Percentiles rank a stretch among this genome's conserved stretches.
Conservation (phyloP, 805 yeast genomes). For the Ogataea saltuana region DNA sequence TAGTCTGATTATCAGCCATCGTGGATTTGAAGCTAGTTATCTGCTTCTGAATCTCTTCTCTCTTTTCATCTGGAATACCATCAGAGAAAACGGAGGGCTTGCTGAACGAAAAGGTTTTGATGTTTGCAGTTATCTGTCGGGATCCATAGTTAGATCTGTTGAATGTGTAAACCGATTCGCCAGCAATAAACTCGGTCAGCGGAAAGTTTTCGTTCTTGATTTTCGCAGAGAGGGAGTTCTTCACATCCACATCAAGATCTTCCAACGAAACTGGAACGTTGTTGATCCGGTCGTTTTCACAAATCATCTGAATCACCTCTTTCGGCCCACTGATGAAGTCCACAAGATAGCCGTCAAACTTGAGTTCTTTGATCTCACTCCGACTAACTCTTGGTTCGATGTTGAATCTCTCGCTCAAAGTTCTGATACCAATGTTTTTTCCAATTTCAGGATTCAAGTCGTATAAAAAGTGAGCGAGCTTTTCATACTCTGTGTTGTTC, state of each 20-base stretch:
- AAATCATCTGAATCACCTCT: slow-evolving; percentile 70
- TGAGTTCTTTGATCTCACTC: slow-evolving; percentile 41
- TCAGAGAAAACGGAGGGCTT: slow-evolving; percentile 34
- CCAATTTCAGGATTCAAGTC: slow-evolving; percentile 34
- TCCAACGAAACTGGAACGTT: slow-evolving; percentile 61
- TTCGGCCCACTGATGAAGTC: slow-evolving; percentile 76
- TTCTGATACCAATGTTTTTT: slow-evolving; percentile 58
- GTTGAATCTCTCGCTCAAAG: slow-evolving; percentile 28
- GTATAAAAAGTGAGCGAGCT: slow-evolving; percentile 44
- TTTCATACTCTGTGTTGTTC: slow-evolving; percentile 49
- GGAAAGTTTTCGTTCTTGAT: slow-evolving; percentile 42
- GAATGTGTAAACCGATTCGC: slow-evolving; percentile 51
- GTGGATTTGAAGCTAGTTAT: slow-evolving; percentile 16
- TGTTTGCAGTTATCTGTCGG: slow-evolving; percentile 50
- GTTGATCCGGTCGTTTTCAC: slow-evolving; percentile 51
- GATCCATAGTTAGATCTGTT: slow-evolving; percentile 65
- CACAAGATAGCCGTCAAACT: slow-evolving; percentile 78
- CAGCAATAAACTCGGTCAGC: slow-evolving; percentile 62
- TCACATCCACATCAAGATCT: slow-evolving; percentile 44
- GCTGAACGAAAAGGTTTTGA: slow-evolving; percentile 29
- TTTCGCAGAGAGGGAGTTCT: slow-evolving; percentile 36
- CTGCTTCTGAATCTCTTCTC: slow-evolving; percentile 16
- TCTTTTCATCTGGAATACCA: slow-evolving; percentile 35
- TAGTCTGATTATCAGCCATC: slow-evolving; percentile 14
- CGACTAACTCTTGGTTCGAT: slow-evolving; percentile 14